These are phyloP conservation scores for Emydomyces testavorans DNA, from an alignment of 2,329 filamentous ascomycete species.

Conservation along the genomic window DNA sequence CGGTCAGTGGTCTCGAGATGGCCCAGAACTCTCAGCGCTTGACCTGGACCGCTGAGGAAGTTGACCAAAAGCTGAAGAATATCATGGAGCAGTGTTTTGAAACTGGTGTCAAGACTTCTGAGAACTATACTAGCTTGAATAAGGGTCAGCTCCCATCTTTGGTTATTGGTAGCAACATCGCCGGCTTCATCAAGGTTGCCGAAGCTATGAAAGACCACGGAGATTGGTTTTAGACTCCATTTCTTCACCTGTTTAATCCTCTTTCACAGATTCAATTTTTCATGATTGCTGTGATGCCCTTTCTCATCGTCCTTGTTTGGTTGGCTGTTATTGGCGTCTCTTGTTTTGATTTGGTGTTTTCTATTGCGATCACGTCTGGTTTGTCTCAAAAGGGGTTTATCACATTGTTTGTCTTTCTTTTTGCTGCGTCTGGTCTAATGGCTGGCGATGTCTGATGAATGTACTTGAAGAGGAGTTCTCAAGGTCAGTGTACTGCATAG, in stretches of 20 bases:
- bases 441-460: no score
- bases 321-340: not conserved
- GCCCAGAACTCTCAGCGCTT: slow-evolving; percentile 89
- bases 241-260: not conserved
- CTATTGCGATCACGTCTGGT: no score
- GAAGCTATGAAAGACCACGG: slow-evolving; percentile 92
- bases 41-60: slow-evolving; percentile 77
- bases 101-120: slow-evolving; percentile 76
- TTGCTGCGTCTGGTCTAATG: no score
- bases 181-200: slow-evolving; percentile 92
- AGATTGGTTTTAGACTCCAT: slow-evolving; percentile 60
- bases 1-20: slow-evolving; percentile 97
- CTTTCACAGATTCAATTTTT: not conserved
- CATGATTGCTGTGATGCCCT: slow-evolving; percentile 5
- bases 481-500: no score
- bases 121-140: slow-evolving; percentile 67
- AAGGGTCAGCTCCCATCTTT: slow-evolving; percentile 81
- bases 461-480: no score
- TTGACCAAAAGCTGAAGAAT: slow-evolving; percentile 76
- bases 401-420: no score
- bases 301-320: not conserved
- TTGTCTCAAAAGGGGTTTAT: no score
- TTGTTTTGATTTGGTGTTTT: no score
- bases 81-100: slow-evolving; percentile 95
- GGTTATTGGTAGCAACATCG: slow-evolving; percentile 92